These are phyloP conservation scores for Wallemia hederae DNA, from an alignment of 1,284 basidiomycete genomes.

Conservation along the genomic window DNA sequence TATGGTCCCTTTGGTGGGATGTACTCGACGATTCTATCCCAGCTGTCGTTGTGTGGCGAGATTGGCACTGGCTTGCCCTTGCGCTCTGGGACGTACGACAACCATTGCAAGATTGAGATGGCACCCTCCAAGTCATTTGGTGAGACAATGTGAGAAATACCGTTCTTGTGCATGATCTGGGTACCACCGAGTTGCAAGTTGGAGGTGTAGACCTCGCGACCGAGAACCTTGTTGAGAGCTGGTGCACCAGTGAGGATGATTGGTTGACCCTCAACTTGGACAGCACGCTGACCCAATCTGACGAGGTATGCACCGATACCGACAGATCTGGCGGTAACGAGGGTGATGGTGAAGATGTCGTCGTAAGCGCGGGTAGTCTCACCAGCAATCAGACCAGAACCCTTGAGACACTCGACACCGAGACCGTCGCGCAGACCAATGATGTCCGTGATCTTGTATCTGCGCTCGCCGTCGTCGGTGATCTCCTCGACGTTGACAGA, in stretches of 20 bases:
- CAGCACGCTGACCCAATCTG: conserved; percentile 84
- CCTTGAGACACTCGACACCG: conserved; percentile 88
- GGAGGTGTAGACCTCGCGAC: conserved; percentile 94
- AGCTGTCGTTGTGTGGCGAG: conserved; percentile 35
- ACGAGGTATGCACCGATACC: conserved; percentile 99
- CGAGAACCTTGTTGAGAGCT: conserved; percentile 95
- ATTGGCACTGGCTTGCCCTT: conserved; percentile 51
- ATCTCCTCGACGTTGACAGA: conserved; percentile 59
- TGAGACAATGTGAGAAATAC: conserved; percentile 86
- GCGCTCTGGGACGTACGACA: conserved; percentile 67
- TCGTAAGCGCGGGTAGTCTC: conserved; percentile 96
- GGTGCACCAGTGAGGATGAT: conserved; percentile 95
- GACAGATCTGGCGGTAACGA: conserved; percentile 92
- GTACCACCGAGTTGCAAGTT: conserved; percentile 97
- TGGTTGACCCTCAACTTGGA: conserved; percentile 96
- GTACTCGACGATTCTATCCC: conserved; percentile 83
- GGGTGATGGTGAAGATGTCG: conserved; percentile 96
- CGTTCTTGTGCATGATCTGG: conserved; percentile 98
- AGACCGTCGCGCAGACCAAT: conserved; percentile 88
- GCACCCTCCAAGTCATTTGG: conserved; percentile 83
- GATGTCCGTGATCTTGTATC: conserved; percentile 84
- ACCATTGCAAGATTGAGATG: conserved; percentile 71
- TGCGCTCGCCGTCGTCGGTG: conserved; percentile 52
- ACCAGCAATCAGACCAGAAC: conserved; percentile 92
- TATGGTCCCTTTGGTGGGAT: conserved; percentile 77